Evolutionary conservation across 768 basidiomycete species (phyloP).

Genomic region (Candolleomyces eurysporus): DNA sequence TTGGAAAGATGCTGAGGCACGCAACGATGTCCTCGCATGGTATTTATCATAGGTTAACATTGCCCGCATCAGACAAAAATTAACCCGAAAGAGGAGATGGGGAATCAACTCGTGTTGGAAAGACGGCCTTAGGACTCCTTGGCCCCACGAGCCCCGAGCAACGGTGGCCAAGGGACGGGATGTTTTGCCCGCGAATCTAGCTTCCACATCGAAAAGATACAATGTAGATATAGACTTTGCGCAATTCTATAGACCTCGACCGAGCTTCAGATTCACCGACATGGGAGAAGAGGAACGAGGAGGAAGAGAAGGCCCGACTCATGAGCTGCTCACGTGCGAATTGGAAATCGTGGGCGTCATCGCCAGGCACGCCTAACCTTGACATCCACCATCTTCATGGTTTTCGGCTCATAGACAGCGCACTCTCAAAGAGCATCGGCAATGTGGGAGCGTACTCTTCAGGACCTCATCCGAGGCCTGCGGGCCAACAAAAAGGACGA

Average conservation of each 20-base stretch:
- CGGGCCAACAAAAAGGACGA: conserved; percentile 95
- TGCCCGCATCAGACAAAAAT: no score
- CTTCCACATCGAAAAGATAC: no score
- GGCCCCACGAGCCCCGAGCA: no score
- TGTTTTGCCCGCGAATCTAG: neutral
- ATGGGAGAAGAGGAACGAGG: no score
- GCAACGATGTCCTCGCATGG: no score
- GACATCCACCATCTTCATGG: neutral
- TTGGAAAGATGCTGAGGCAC: neutral
- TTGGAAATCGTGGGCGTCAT: neutral
- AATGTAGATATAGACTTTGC: no score
- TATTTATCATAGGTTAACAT: no score
- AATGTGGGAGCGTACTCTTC: conserved; percentile 97
- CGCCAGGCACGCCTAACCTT: neutral
- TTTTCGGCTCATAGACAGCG: neutral
- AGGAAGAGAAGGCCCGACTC: no score
- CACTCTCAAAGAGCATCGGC: neutral
- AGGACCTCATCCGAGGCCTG: conserved; percentile 93
- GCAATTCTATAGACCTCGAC: no score
- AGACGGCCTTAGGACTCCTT: no score
- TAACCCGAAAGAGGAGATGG: neutral
- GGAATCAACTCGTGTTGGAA: neutral
- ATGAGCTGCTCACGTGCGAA: no score
- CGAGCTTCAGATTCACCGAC: no score
- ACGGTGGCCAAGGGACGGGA: neutral